Conservation (phyloP, 23 red algal species). For the Chondrus crispus region DNA sequence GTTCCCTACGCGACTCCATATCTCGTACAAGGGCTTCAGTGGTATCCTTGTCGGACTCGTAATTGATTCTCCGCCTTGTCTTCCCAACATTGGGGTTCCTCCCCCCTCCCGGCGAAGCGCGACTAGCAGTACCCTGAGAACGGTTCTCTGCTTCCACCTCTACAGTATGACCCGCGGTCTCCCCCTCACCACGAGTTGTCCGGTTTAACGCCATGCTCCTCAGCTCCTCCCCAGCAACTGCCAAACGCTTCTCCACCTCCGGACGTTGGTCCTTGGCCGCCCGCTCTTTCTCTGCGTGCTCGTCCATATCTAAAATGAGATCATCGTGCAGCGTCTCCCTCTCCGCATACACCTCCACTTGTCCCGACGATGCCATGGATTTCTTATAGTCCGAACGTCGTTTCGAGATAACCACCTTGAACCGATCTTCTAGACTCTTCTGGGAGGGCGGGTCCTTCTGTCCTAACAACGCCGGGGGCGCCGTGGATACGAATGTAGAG, state of each 20-base stretch:
- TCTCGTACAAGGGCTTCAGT: too few species aligned
- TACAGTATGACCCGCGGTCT: too few species aligned
- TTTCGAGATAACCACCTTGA: neutral
- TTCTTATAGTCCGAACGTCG: neutral
- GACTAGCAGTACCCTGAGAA: too few species aligned
- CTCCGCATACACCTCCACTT: neutral
- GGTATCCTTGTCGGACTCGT: too few species aligned
- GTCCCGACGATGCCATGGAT: neutral
- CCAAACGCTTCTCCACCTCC: neutral
- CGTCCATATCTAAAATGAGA: slow-evolving; percentile 7
- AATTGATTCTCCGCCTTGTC: too few species aligned
- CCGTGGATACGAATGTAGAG: neutral
- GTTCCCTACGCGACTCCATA: too few species aligned
- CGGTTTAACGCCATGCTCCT: neutral
- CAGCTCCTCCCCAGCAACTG: neutral
- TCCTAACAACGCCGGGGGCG: too few species aligned
- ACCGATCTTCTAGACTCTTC: neutral
- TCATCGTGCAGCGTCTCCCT: slow-evolving; percentile 9
- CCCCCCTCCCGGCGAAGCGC: too few species aligned
- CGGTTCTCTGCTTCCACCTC: too few species aligned
- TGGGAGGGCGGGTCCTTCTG: too few species aligned
- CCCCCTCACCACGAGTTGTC: neutral
- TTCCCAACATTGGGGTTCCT: too few species aligned
- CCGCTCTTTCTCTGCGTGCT: neutral
- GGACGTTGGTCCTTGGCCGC: neutral